phyloP scores from a whole-genome alignment of 257 asterid species.

The Solanum microdontum region DNA sequence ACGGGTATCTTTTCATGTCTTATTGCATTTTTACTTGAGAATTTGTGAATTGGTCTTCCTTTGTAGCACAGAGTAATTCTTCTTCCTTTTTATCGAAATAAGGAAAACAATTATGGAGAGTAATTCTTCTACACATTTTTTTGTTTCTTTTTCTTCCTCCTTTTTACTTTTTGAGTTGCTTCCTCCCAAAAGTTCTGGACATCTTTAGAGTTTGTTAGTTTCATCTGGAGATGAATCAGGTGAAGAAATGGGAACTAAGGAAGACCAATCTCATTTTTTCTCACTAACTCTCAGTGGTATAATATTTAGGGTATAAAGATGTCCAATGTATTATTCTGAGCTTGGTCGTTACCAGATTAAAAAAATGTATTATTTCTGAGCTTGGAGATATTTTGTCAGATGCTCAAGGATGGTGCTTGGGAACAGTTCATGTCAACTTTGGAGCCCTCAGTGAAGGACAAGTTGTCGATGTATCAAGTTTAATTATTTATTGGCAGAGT shows the following conservation, averaged over 20 bases:
- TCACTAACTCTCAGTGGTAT: background rate
- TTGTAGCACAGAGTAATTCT: background rate
- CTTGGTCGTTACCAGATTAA: background rate
- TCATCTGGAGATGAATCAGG: background rate
- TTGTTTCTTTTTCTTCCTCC: background rate
- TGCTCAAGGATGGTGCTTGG: conserved; percentile 82
- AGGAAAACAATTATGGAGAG: background rate
- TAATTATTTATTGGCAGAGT: background rate
- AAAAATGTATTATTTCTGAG: background rate
- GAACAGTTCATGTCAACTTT: conserved; percentile 76
- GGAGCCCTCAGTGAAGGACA: conserved; percentile 72
- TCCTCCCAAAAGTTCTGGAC: background rate
- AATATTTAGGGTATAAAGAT: background rate
- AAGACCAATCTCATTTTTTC: background rate
- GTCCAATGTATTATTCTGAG: background rate
- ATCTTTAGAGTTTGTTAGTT: background rate
- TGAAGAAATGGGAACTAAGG: background rate
- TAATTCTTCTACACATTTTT: background rate
- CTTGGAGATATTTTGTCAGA: conserved; percentile 30
- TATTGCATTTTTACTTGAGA: background rate
- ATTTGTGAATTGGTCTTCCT: background rate
- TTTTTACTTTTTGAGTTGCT: background rate
- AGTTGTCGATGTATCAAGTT: conserved; percentile 48
- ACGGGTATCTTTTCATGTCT: background rate
- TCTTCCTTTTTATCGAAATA: background rate